These are phyloP conservation scores for Paramecium pentaurelia DNA, from an alignment of 73 alveolate genomes.

Conservation along the genomic window DNA sequence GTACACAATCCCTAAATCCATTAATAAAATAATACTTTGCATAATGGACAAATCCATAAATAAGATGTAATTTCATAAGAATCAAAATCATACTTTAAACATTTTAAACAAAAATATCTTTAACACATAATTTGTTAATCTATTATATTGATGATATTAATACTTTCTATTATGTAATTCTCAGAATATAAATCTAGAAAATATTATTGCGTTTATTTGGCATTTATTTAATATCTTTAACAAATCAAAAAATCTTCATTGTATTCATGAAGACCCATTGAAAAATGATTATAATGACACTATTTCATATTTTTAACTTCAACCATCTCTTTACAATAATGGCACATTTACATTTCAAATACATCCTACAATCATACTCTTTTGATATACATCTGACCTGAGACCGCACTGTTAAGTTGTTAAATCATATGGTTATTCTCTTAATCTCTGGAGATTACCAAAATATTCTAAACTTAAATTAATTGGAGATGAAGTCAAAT, in stretches of 20 bases:
- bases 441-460: not conserved
- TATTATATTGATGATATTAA: not conserved
- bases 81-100: constrained; percentile 41
- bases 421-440: not conserved
- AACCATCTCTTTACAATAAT: constrained; percentile 14
- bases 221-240: not conserved
- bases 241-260: not conserved
- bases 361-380: not conserved
- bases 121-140: constrained; percentile 5
- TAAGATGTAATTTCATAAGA: not conserved
- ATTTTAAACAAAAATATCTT: constrained; percentile 7
- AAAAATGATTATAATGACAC: not conserved
- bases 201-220: not conserved
- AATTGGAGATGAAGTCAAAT: not conserved
- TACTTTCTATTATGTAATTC: constrained; percentile 1
- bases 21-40: not conserved
- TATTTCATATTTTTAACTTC: not conserved
- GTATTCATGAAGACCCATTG: not conserved
- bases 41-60: not conserved
- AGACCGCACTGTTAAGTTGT: not conserved
- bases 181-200: not conserved
- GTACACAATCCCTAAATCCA: not conserved
- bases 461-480: not conserved
- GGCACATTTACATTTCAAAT: constrained; percentile 1
- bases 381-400: not conserved